phyloP scores from a whole-genome alignment of 805 yeast genomes.

The Nakazawaea ambrosiae region DNA sequence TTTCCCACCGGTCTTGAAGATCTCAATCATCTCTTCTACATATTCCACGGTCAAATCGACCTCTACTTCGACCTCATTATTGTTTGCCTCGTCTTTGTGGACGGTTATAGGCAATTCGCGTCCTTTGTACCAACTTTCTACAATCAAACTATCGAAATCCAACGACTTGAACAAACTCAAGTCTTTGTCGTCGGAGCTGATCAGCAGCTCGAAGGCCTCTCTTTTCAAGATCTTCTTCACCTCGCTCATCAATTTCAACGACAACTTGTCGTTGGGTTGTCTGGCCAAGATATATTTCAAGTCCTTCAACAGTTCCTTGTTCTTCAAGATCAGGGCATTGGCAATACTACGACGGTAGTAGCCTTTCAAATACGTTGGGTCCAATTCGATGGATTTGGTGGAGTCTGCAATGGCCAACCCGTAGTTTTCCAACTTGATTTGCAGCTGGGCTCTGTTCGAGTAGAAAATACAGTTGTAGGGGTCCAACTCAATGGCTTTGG shows the following conservation, averaged over 20 bases:
- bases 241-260: slow-evolving; percentile 54
- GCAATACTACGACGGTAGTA: slow-evolving; percentile 87
- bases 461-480: slow-evolving; percentile 53
- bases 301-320: slow-evolving; percentile 67
- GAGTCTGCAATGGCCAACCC: slow-evolving; percentile 84
- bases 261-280: slow-evolving; percentile 64
- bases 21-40: slow-evolving; percentile 55
- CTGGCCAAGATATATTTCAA: slow-evolving; percentile 53
- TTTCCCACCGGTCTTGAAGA: slow-evolving; percentile 67
- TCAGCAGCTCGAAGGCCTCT: slow-evolving; percentile 81
- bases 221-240: slow-evolving; percentile 61
- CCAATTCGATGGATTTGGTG: slow-evolving; percentile 58
- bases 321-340: slow-evolving; percentile 64
- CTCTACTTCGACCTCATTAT: slow-evolving; percentile 23
- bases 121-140: slow-evolving; percentile 56
- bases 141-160: slow-evolving; percentile 38
- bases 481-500: slow-evolving; percentile 66
- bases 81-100: slow-evolving; percentile 16
- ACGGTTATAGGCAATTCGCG: slow-evolving; percentile 39
- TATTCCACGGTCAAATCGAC: slow-evolving; percentile 46
- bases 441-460: slow-evolving; percentile 87
- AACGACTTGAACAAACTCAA: slow-evolving; percentile 38
- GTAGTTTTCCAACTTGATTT: slow-evolving; percentile 77
- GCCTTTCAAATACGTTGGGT: slow-evolving; percentile 66
- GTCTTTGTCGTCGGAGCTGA: slow-evolving; percentile 58